phyloP scores from a whole-genome alignment of 768 basidiomycete genomes.

The Tylopilus sp. region DNA sequence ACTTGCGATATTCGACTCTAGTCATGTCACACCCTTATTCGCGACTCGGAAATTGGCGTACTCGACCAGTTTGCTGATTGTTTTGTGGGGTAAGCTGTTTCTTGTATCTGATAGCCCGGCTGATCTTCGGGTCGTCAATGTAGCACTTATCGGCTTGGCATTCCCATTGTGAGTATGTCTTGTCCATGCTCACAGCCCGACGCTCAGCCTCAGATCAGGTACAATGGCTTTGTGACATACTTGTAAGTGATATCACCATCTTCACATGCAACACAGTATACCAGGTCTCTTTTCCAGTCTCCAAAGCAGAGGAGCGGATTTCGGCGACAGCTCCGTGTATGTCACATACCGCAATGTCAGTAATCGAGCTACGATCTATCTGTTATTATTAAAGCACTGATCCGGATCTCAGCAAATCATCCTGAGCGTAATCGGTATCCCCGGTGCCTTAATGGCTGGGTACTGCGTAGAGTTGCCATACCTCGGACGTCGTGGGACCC shows the following conservation, averaged over 20 bases:
- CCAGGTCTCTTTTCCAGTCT: conserved; percentile 39
- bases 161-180: conserved; percentile 53
- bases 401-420: conserved; percentile 44
- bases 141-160: conserved; percentile 73
- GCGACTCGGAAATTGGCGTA: conserved; percentile 47
- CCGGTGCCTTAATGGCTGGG: conserved; percentile 55
- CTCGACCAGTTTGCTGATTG: conserved; percentile 48
- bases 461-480: conserved; percentile 48
- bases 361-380: neutral
- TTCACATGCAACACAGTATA: neutral
- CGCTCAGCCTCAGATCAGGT: conserved; percentile 26
- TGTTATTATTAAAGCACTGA: conserved; percentile 8
- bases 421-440: conserved; percentile 53
- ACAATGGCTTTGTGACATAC: conserved; percentile 52
- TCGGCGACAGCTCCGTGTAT: conserved; percentile 66
- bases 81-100: conserved; percentile 44
- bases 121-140: neutral
- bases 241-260: conserved; percentile 32
- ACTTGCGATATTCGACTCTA: conserved; percentile 35
- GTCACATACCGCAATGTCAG: conserved; percentile 71
- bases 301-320: conserved; percentile 59
- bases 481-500: conserved; percentile 52
- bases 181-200: neutral
- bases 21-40: conserved; percentile 49
- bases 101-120: neutral